Percentiles rank a stretch among this genome's conserved stretches.
phyloP scores from a whole-genome alignment of 2,329 filamentous ascomycete genomes.

The Venturia carpophila region DNA sequence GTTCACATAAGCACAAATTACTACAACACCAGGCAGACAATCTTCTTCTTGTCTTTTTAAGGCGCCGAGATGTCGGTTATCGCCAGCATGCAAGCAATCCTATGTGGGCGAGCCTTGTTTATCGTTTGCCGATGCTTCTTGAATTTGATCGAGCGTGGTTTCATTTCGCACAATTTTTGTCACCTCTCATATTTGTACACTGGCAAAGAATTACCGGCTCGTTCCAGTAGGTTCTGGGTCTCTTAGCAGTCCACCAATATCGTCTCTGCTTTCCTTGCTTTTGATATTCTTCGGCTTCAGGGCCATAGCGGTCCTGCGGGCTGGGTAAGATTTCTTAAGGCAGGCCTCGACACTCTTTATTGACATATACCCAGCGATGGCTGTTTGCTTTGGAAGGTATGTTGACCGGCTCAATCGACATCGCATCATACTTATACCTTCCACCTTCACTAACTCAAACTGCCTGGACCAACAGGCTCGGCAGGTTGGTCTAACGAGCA shows the following conservation, averaged over 20 bases:
- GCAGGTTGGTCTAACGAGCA: slow-evolving; percentile 27
- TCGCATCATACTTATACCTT: slow-evolving; percentile 22
- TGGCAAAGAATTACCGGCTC: slow-evolving; percentile 28
- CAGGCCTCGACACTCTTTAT: too few relatives aligned
- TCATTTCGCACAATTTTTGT: slow-evolving; percentile 34
- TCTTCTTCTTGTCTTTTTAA: slow-evolving; percentile 23
- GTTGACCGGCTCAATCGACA: slow-evolving; percentile 22
- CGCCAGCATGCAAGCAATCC: slow-evolving; percentile 32
- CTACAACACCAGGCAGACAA: slow-evolving; percentile 23
- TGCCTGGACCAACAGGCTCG: slow-evolving; percentile 26
- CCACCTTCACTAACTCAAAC: slow-evolving; percentile 26
- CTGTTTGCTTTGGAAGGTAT: slow-evolving; percentile 22
- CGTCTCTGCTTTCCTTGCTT: slow-evolving; percentile 30
- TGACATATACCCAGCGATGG: slow-evolving; percentile 17
- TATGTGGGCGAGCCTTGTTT: slow-evolving; percentile 33
- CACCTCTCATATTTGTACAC: slow-evolving; percentile 37
- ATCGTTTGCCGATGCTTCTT: slow-evolving; percentile 38
- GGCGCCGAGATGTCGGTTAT: slow-evolving; percentile 29
- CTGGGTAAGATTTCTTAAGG: slow-evolving; percentile 18
- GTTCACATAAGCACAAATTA: slow-evolving; percentile 15
- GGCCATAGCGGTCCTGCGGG: slow-evolving; percentile 23
- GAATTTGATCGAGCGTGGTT: slow-evolving; percentile 44
- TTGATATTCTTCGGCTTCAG: slow-evolving; percentile 29
- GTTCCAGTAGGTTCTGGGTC: slow-evolving; percentile 34
- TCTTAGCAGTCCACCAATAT: slow-evolving; percentile 28